Evolutionary conservation across 2,329 filamentous ascomycete species (phyloP), one percentile per base, ranked within the genome.

Genomic region (Arthrinium phaeospermum): DNA sequence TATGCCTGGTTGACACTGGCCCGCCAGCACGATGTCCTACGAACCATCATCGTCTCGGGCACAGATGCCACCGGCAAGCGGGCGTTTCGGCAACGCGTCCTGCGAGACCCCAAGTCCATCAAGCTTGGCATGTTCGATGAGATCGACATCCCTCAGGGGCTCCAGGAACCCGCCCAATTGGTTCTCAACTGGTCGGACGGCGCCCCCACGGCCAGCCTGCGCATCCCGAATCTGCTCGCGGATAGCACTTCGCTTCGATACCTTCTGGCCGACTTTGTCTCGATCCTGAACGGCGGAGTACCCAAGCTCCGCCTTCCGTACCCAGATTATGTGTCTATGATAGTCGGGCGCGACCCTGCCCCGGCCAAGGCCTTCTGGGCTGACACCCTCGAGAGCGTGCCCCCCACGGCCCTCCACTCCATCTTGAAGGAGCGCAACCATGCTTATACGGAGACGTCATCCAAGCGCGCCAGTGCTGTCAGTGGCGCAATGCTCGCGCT

Each of bases 321-420:
- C 51, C 27, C 47, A 1, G 37, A 70, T 2, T 70, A 70, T n/a
- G 49, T 46, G 2, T 37, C 51, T 45, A 2, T 13, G n/a, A 34
- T 64, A 19, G 41, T 19, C 13, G 13, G 16, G 24, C 69, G 49
- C 3, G 47, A 70, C 30, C n/a, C 16, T 8, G 19, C 49, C 7
- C 30, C 22, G n/a, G 68, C 71, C 44, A 67, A 51, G 22, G 10
- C 3, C 22, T 72, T 72, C 47, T 72, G 68, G 71, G 22, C 34
- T 45, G 47, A 70, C 7, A 24, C 68, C 34, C 53, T 70, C 12
- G 68, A n/a, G 4, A 34, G 51, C 24, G n/a, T 68, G 16, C 68
- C 71, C 13, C 68, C 51, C 13, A 30, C 67, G 24, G 47, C 37
- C n/a, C 57, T 72, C 45, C 68, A 72, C 46, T 70, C 51, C 13